Conservation (phyloP, 1,284 basidiomycete species). For the Moesziomyces antarcticus region DNA sequence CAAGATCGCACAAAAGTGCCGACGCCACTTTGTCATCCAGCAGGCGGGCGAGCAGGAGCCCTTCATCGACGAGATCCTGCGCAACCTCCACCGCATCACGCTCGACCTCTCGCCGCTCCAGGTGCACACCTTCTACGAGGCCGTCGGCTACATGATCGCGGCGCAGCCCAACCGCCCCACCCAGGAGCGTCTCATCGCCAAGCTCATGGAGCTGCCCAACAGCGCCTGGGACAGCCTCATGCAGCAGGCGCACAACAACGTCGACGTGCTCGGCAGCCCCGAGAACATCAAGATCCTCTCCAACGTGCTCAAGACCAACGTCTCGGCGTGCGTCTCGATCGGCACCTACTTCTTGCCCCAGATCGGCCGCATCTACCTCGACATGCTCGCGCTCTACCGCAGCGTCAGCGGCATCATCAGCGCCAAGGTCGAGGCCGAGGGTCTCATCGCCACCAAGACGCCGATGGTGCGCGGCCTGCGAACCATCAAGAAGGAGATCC, state of each 20-base stretch:
- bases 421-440: slow-evolving; percentile 82
- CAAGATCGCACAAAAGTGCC: slow-evolving; percentile 99
- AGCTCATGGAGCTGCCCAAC: slow-evolving; percentile 97
- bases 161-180: slow-evolving; percentile 97
- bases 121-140: slow-evolving; percentile 76
- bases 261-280: slow-evolving; percentile 88
- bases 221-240: slow-evolving; percentile 98
- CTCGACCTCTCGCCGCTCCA: slow-evolving; percentile 94
- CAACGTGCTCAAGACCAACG: slow-evolving; percentile 98
- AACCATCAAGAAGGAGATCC: slow-evolving; percentile 98
- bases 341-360: slow-evolving; percentile 97
- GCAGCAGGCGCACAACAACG: slow-evolving; percentile 91
- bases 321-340: slow-evolving; percentile 95
- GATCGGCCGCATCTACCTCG: slow-evolving; percentile 93
- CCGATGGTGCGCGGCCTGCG: slow-evolving; percentile 93
- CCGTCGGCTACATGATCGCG: slow-evolving; percentile 99
- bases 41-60: slow-evolving; percentile 97
- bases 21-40: slow-evolving; percentile 98
- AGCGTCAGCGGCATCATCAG: slow-evolving; percentile 98
- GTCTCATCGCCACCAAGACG: slow-evolving; percentile 93
- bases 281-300: slow-evolving; percentile 98
- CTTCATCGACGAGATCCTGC: slow-evolving; percentile 97
- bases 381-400: slow-evolving; percentile 98
- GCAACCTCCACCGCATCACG: slow-evolving; percentile 91
- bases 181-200: slow-evolving; percentile 93